Conservation (phyloP, 2,329 filamentous ascomycete genomes). For the Aspergillus sergii region DNA sequence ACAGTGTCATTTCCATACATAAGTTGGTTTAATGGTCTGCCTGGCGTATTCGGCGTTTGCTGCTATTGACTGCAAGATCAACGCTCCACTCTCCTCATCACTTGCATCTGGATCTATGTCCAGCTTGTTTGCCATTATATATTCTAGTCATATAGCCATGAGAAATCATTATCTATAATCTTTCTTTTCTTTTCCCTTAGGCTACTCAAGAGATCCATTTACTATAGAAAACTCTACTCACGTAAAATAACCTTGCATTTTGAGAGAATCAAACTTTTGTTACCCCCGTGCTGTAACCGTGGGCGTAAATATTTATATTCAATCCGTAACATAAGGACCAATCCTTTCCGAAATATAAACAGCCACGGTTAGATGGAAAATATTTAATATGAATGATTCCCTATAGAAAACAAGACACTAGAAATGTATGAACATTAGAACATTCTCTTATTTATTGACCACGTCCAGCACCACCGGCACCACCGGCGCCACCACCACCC, state of each 20-base stretch:
- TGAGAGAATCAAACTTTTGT: not conserved
- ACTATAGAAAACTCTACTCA: not conserved
- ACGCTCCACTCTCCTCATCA: conserved; percentile 35
- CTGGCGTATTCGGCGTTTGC: conserved; percentile 22
- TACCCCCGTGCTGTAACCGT: not conserved
- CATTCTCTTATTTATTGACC: conserved; percentile 13
- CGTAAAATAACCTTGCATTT: not conserved
- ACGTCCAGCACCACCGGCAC: conserved; percentile 40
- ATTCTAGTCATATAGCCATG: not conserved
- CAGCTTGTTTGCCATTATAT: conserved; percentile 15
- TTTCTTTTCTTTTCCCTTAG: too few relatives aligned
- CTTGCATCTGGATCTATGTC: conserved; percentile 25
- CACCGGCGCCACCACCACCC: conserved; percentile 52
- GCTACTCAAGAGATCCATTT: not conserved
- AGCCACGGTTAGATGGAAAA: too few relatives aligned
- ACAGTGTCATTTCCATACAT: not conserved
- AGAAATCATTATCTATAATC: not conserved
- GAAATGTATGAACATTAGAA: not conserved
- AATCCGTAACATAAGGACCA: not conserved
- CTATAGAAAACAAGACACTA: not conserved
- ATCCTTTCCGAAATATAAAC: not conserved
- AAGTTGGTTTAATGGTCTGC: conserved; percentile 6
- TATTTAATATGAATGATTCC: not conserved
- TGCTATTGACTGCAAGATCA: conserved; percentile 19
- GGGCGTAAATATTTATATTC: not conserved